Evolutionary conservation across 805 yeast species (phyloP).

Genomic region (Maudiozyma serrabonitensis): DNA sequence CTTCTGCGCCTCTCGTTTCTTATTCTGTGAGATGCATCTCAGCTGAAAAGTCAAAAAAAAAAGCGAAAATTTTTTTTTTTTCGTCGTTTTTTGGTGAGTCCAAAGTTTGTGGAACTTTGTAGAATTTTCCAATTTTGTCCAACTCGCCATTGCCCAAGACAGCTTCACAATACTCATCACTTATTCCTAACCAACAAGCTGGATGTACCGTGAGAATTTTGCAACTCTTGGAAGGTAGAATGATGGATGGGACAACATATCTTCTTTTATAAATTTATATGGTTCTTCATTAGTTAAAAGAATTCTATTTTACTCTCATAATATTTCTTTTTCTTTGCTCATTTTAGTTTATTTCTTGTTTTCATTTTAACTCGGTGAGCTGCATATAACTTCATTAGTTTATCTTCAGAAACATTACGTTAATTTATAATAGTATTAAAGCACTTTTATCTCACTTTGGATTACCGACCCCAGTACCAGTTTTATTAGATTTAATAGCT

Average conservation of each 20-base stretch:
- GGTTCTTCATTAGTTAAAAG: no score
- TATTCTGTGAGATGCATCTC: background rate
- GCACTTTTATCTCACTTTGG: conserved; percentile 2
- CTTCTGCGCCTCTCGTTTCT: background rate
- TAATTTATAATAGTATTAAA: conserved; percentile 3
- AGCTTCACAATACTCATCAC: no score
- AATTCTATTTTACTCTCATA: background rate
- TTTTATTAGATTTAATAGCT: conserved; percentile 1
- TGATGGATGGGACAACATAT: background rate
- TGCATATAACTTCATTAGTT: conserved; percentile 8
- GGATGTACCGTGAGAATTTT: no score
- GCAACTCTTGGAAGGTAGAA: no score
- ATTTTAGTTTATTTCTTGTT: background rate
- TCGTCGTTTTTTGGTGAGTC: background rate
- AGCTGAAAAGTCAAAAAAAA: background rate
- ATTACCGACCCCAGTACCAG: background rate
- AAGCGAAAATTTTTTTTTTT: background rate
- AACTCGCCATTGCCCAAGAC: no score
- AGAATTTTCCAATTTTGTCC: no score
- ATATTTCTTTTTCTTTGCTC: background rate
- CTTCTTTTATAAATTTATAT: background rate
- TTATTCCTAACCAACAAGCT: no score
- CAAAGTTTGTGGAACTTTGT: conserved; percentile 1
- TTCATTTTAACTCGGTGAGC: conserved; percentile 4
- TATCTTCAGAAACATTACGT: conserved; percentile 3